Conservation (phyloP, 139 green algal species). For the Micractinium conductrix region DNA sequence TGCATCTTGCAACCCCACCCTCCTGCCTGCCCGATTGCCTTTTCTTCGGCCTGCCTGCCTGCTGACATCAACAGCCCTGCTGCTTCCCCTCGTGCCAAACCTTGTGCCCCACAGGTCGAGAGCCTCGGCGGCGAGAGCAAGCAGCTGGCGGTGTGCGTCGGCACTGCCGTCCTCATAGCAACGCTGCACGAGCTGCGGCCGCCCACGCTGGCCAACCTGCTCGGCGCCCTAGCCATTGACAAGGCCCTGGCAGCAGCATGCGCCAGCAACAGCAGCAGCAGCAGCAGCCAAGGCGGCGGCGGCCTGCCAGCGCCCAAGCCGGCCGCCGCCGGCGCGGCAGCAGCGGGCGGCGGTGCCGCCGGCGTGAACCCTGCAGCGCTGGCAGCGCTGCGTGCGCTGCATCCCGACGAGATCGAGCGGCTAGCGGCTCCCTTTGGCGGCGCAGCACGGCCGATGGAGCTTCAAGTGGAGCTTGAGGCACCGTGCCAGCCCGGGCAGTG, state of each 20-base stretch:
- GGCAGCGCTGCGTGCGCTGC: conserved; percentile 25
- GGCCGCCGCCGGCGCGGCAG: not conserved
- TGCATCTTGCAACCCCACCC: not conserved
- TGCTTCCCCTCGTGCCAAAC: no score
- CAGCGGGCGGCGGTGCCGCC: not conserved
- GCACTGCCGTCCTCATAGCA: conserved; percentile 4
- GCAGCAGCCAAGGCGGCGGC: not conserved
- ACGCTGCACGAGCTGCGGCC: conserved; percentile 6
- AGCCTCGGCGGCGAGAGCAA: conserved; percentile 1
- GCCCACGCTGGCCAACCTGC: conserved; percentile 38
- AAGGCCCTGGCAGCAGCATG: not conserved
- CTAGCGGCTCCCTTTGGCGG: conserved; percentile 6
- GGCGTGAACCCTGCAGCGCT: conserved; percentile 6
- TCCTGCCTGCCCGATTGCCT: not conserved
- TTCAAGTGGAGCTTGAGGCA: not conserved
- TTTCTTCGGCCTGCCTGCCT: not conserved
- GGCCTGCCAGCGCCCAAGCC: no score
- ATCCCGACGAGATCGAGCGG: conserved; percentile 9
- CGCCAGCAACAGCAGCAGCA: not conserved
- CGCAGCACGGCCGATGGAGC: conserved; percentile 7
- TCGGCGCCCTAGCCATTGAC: conserved; percentile 24
- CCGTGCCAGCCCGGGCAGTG: conserved; percentile 3
- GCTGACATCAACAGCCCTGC: no score
- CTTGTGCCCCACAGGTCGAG: not conserved
- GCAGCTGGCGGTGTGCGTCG: conserved; percentile 16